Percentiles rank a stretch among this genome's conserved stretches.
phyloP scores from a whole-genome alignment of 495 filamentous ascomycete species.

The Talaromyces liani region DNA sequence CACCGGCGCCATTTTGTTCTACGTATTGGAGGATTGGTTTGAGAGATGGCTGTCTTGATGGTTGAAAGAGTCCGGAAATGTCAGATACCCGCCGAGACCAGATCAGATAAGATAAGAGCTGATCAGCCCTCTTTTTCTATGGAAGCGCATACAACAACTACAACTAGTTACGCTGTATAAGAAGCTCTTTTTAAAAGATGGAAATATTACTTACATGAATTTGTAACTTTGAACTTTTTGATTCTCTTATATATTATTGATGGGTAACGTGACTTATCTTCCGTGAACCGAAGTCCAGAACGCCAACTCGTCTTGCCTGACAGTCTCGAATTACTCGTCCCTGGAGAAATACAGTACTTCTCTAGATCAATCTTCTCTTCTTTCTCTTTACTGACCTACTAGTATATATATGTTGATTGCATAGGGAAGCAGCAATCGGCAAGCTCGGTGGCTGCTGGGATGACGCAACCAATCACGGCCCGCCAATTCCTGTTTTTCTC shows the following conservation, averaged over 20 bases:
- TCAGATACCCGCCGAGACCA: not conserved
- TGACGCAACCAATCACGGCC: not conserved
- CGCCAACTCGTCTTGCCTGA: no score
- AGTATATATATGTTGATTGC: not conserved
- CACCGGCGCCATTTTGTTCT: conserved; percentile 15
- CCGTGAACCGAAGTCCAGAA: no score
- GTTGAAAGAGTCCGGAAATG: not conserved
- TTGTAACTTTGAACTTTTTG: no score
- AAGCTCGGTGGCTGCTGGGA: not conserved
- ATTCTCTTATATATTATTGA: no score
- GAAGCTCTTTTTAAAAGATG: no score
- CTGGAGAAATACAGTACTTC: not conserved
- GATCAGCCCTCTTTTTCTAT: conserved; percentile 4
- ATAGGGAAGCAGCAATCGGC: not conserved
- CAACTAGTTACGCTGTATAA: not conserved
- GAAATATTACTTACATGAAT: no score
- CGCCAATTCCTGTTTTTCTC: not conserved
- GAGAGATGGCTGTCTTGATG: not conserved
- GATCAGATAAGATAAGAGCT: not conserved
- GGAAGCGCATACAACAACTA: not conserved
- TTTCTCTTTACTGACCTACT: no score
- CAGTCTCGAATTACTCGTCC: no score
- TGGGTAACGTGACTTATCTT: no score
- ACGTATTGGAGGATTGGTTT: no score
- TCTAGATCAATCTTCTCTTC: no score